These are phyloP conservation scores for Colletotrichum costaricense DNA, from an alignment of 2,329 filamentous ascomycete species.

Conservation along the genomic window DNA sequence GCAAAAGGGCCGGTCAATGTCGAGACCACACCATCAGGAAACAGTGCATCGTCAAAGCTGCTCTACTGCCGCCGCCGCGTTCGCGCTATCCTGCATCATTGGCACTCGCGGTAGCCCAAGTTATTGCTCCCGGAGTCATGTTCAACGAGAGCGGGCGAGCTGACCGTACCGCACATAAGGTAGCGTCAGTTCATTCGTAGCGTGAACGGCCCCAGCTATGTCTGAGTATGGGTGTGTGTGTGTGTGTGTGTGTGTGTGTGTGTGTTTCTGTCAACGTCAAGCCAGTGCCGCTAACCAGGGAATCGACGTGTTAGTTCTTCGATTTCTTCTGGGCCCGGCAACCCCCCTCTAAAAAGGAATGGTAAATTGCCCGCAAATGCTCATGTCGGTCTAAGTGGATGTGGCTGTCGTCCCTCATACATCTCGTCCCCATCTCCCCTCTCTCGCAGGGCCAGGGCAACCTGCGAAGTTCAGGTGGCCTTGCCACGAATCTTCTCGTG, in stretches of 20 bases:
- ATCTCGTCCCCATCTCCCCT: slow-evolving; percentile 1
- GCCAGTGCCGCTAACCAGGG: neutral
- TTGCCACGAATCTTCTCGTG: slow-evolving; percentile 13
- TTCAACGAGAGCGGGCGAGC: neutral
- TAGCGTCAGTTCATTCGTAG: neutral
- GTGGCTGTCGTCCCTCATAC: neutral
- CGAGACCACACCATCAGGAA: neutral
- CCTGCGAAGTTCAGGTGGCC: slow-evolving; percentile 33
- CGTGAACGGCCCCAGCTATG: neutral
- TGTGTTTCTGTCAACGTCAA: neutral
- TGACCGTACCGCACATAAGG: neutral
- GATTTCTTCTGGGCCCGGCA: slow-evolving; percentile 2
- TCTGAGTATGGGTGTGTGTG: neutral
- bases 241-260: neutral
- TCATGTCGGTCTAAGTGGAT: neutral
- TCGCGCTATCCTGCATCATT: neutral
- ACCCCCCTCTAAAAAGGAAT: neutral
- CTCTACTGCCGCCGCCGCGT: neutral
- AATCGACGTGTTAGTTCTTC: neutral
- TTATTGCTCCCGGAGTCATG: neutral
- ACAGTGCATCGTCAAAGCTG: neutral
- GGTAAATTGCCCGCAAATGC: slow-evolving; percentile 14
- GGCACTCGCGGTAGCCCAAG: no score
- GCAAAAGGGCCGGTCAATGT: neutral
- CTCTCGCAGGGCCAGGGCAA: slow-evolving; percentile 20